Evolutionary conservation across 768 basidiomycete genomes (phyloP).

Genomic region (Agrocybe praecox): DNA sequence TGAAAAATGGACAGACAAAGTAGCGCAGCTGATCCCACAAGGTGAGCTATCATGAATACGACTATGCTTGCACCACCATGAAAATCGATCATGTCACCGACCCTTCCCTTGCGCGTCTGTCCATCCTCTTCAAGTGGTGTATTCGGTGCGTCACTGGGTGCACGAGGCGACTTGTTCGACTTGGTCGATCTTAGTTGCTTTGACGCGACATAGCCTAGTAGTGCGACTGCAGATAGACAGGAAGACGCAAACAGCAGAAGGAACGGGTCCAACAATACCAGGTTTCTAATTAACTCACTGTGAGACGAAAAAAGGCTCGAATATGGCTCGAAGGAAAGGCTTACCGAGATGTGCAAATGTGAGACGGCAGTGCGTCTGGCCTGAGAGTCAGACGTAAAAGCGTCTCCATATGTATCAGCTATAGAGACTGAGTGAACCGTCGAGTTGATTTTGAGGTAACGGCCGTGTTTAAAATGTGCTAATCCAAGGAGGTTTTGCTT

Average conservation of each 20-base stretch:
- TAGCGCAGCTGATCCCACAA: neutral
- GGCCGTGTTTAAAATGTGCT: neutral
- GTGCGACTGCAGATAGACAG: neutral
- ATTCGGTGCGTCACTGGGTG: neutral
- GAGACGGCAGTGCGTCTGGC: too few species aligned
- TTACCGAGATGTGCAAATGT: too few species aligned
- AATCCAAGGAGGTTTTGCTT: neutral
- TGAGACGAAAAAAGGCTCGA: neutral
- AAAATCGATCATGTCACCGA: neutral
- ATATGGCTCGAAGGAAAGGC: neutral
- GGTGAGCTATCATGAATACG: neutral
- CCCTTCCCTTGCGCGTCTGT: neutral
- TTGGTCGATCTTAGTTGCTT: neutral
- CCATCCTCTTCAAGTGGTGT: neutral
- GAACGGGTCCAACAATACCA: neutral
- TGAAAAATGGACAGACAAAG: neutral
- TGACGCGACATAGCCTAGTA: neutral
- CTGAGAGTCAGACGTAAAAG: too few species aligned
- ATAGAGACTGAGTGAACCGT: neutral
- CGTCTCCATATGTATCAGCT: too few species aligned
- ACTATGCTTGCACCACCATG: neutral
- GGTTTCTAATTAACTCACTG: neutral
- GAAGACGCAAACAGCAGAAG: neutral
- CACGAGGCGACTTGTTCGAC: neutral
- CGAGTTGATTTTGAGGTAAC: neutral